Evolutionary conservation across 352 stramenopile species (phyloP).

Genomic region (Pythium apleroticum): DNA sequence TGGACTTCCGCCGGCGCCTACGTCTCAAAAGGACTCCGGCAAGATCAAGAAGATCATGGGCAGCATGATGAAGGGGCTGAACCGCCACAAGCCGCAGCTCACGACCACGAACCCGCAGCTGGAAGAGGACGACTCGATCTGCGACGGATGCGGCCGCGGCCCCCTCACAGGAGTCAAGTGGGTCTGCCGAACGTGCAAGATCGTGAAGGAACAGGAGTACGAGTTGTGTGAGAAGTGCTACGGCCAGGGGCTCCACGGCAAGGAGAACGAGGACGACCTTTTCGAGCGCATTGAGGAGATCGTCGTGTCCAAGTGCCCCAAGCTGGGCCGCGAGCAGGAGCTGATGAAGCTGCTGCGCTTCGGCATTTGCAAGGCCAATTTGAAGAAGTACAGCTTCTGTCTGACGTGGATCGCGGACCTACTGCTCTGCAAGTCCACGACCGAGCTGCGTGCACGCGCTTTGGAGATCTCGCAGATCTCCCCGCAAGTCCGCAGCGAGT

Average conservation of each 20-base stretch:
- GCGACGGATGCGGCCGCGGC: constrained; percentile 61
- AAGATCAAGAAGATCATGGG: constrained; percentile 85
- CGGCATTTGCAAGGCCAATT: constrained; percentile 76
- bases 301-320: constrained; percentile 59
- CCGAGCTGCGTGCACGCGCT: constrained; percentile 59
- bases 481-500: constrained; percentile 64
- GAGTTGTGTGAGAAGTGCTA: constrained; percentile 80
- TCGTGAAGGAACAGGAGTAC: constrained; percentile 49
- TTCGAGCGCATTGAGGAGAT: constrained; percentile 67
- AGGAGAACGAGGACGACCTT: constrained; percentile 62
- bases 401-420: constrained; percentile 79
- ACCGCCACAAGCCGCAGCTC: constrained; percentile 53
- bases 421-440: constrained; percentile 59
- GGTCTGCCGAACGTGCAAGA: constrained; percentile 61
- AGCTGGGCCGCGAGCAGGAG: constrained; percentile 47
- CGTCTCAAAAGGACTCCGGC: constrained; percentile 32
- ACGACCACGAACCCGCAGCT: constrained; percentile 8
- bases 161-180: constrained; percentile 57
- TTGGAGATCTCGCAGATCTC: constrained; percentile 74
- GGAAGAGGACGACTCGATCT: constrained; percentile 59
- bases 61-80: constrained; percentile 65
- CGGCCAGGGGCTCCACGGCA: constrained; percentile 64
- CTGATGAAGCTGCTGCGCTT: constrained; percentile 61
- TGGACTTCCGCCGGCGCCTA: neutral
- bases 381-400: constrained; percentile 84